Conservation (phyloP, 2,329 filamentous ascomycete species). For the Calonectria leucothoes region DNA sequence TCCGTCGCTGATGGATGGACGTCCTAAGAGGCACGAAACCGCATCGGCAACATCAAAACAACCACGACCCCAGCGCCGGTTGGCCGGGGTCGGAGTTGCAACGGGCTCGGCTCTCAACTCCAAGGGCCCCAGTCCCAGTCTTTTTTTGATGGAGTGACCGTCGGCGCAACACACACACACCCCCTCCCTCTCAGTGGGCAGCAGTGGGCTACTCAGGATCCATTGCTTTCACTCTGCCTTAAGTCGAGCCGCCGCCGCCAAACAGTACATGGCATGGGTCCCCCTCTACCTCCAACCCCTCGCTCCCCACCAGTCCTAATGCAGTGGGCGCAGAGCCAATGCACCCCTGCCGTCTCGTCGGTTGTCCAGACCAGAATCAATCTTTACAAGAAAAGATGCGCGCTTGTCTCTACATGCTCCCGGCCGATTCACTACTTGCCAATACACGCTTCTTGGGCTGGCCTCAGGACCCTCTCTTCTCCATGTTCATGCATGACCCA, state of each 20-base stretch:
- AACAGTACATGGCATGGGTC: slow-evolving; percentile 34
- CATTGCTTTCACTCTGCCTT: slow-evolving; percentile 34
- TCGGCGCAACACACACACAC: slow-evolving; percentile 27
- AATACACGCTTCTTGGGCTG: slow-evolving; percentile 33
- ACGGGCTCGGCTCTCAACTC: slow-evolving; percentile 37
- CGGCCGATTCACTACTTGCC: slow-evolving; percentile 41
- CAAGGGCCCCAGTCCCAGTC: slow-evolving; percentile 41
- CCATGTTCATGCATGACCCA: slow-evolving; percentile 53
- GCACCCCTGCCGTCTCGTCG: slow-evolving; percentile 44
- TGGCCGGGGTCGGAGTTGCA: slow-evolving; percentile 41
- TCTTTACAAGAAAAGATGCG: slow-evolving; percentile 42
- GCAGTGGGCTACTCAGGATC: slow-evolving; percentile 39
- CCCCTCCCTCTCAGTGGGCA: slow-evolving; percentile 38
- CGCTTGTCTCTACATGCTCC: slow-evolving; percentile 43
- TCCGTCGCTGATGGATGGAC: slow-evolving; percentile 13
- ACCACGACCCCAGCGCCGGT: slow-evolving; percentile 33
- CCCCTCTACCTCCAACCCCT: slow-evolving; percentile 44
- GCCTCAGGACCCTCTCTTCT: slow-evolving; percentile 49
- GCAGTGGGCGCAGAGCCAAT: slow-evolving; percentile 42
- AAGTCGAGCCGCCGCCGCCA: slow-evolving; percentile 46
- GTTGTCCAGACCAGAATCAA: slow-evolving; percentile 46
- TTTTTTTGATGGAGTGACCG: slow-evolving; percentile 28
- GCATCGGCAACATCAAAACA: slow-evolving; percentile 34
- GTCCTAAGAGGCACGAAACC: slow-evolving; percentile 19
- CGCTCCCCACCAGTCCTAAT: slow-evolving; percentile 45